phyloP scores from a whole-genome alignment of 2,329 filamentous ascomycete genomes.

The Pseudogymnoascus sp. region DNA sequence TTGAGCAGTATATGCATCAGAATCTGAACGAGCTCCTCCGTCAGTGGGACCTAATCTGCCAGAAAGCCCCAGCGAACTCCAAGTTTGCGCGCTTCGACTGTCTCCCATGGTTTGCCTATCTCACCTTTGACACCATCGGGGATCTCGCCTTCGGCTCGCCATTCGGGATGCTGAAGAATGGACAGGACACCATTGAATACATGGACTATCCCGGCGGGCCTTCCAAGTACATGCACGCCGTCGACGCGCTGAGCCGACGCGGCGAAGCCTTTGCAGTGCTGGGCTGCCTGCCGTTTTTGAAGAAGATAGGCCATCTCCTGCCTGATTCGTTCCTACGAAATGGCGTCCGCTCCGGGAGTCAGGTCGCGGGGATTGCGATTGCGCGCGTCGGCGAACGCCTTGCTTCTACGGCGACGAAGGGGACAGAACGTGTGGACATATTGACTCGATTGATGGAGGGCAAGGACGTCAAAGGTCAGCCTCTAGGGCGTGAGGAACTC shows the following conservation, averaged over 20 bases:
- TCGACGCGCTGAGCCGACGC: constrained; percentile 80
- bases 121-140: constrained; percentile 35
- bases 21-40: constrained; percentile 67
- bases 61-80: constrained; percentile 35
- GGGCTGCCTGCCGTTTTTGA: constrained; percentile 65
- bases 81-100: constrained; percentile 66
- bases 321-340: constrained; percentile 73
- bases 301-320: constrained; percentile 70
- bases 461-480: constrained; percentile 68
- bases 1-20: constrained; percentile 78
- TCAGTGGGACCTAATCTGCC: constrained; percentile 62
- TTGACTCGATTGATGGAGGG: constrained; percentile 80
- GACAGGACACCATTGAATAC: constrained; percentile 39
- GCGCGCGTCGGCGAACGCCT: constrained; percentile 70
- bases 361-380: constrained; percentile 78
- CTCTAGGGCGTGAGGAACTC: constrained; percentile 67
- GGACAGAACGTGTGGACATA: constrained; percentile 65
- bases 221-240: constrained; percentile 64
- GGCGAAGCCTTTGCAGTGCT: constrained; percentile 77
- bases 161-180: constrained; percentile 30
- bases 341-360: constrained; percentile 65
- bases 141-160: constrained; percentile 40
- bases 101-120: constrained; percentile 51
- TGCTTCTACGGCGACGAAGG: constrained; percentile 52
- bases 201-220: constrained; percentile 58